Evolutionary conservation across 306 rosid genomes (phyloP).

Genomic region (Pterocarpus macrocarpus): DNA sequence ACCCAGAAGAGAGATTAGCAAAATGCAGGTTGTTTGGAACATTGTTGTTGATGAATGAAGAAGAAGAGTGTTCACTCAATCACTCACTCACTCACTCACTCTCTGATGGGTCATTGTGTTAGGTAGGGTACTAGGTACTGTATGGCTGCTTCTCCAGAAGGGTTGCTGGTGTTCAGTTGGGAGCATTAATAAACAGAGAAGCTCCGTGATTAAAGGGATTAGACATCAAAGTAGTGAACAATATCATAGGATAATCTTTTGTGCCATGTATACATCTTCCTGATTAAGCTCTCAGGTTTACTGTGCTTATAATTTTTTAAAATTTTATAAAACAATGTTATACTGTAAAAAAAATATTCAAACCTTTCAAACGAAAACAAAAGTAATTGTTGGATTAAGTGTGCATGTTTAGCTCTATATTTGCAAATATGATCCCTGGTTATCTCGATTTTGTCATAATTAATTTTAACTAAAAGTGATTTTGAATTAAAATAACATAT

Average conservation of each 20-base stretch:
- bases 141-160: constrained; percentile 25
- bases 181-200: constrained; percentile 14
- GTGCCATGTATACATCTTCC: not conserved
- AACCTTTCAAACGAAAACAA: no score
- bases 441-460: no score
- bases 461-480: no score
- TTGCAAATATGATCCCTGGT: no score
- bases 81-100: not conserved
- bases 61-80: constrained; percentile 25
- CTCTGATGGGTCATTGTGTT: not conserved
- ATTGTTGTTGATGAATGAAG: constrained; percentile 51
- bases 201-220: constrained; percentile 40
- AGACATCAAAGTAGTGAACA: constrained; percentile 22
- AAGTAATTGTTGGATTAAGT: no score
- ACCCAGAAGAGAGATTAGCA: constrained; percentile 51
- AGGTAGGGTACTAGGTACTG: not conserved
- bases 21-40: constrained; percentile 68
- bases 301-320: not conserved
- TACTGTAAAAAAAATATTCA: no score
- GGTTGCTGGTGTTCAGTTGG: constrained; percentile 5
- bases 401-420: no score
- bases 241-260: constrained; percentile 24
- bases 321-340: not conserved
- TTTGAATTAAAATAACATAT: no score
- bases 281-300: constrained; percentile 6